These are phyloP conservation scores for Marchantia paleacea DNA, from an alignment of 225 moss, liverwort and hornwort species.

Conservation along the genomic window DNA sequence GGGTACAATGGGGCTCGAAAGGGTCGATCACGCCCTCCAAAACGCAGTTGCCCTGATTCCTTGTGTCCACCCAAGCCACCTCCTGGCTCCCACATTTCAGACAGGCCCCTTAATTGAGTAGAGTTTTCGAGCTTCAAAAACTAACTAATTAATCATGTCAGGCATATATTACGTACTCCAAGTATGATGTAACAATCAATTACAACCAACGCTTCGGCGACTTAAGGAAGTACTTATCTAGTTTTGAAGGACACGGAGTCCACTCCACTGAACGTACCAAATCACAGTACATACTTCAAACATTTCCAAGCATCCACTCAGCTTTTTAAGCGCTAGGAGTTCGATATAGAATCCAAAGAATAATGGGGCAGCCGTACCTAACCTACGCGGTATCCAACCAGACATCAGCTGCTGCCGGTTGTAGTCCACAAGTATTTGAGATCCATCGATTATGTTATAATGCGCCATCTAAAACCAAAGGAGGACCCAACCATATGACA, in stretches of 20 bases:
- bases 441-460: conserved; percentile 58
- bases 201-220: too few relatives aligned
- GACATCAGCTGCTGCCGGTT: conserved; percentile 95
- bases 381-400: conserved; percentile 96
- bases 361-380: conserved; percentile 45
- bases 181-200: too few relatives aligned
- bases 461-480: conserved; percentile 55
- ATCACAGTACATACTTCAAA: background rate
- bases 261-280: background rate
- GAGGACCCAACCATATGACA: background rate
- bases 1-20: conserved; percentile 90
- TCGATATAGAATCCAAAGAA: too few relatives aligned
- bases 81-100: conserved; percentile 40
- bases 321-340: too few relatives aligned
- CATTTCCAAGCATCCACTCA: too few relatives aligned
- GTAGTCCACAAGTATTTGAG: conserved; percentile 79
- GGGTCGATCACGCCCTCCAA: conserved; percentile 95
- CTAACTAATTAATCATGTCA: too few relatives aligned
- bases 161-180: too few relatives aligned
- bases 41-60: conserved; percentile 95
- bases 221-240: too few relatives aligned
- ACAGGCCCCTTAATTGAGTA: background rate
- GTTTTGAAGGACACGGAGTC: too few relatives aligned
- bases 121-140: too few relatives aligned
- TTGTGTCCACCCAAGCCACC: conserved; percentile 93